Conservation (phyloP, 1,284 basidiomycete genomes). For the Pseudozyma flocculosa region DNA sequence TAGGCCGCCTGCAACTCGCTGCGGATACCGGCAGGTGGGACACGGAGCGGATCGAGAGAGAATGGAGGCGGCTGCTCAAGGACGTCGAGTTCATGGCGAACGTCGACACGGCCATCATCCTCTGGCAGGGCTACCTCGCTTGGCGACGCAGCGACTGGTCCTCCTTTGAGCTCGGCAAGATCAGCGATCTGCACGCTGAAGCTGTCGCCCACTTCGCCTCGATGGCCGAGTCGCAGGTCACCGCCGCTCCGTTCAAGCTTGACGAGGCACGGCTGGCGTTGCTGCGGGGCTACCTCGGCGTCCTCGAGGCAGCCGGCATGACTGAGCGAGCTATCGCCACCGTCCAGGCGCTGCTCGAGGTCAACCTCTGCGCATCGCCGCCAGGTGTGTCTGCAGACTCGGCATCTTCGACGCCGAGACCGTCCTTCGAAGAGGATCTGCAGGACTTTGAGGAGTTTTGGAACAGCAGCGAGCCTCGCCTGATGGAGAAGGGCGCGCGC, state of each 20-base stretch:
- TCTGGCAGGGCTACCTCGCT: not conserved
- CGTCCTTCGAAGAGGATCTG: not conserved
- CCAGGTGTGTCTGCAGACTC: too few species aligned
- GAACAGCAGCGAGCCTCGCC: not conserved
- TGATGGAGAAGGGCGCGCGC: conserved; percentile 1
- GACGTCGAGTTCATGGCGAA: not conserved
- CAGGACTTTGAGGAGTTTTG: not conserved
- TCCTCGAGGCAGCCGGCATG: not conserved
- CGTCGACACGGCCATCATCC: not conserved
- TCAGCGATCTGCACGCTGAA: not conserved
- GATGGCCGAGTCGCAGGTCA: not conserved
- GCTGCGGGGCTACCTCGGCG: not conserved
- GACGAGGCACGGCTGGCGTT: not conserved
- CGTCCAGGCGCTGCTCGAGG: conserved; percentile 1
- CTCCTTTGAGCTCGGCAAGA: not conserved
- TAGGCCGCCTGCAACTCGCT: not conserved
- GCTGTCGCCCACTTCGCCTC: not conserved
- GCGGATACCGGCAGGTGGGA: not conserved
- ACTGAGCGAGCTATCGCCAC: not conserved
- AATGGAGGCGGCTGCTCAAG: not conserved
- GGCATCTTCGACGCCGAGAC: not conserved
- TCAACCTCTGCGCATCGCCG: not conserved
- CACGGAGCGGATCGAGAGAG: not conserved
- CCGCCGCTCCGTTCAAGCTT: too few species aligned
- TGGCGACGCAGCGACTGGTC: conserved; percentile 2